Evolutionary conservation across 2,329 filamentous ascomycete species (phyloP).

Genomic region (Diaporthe citri): DNA sequence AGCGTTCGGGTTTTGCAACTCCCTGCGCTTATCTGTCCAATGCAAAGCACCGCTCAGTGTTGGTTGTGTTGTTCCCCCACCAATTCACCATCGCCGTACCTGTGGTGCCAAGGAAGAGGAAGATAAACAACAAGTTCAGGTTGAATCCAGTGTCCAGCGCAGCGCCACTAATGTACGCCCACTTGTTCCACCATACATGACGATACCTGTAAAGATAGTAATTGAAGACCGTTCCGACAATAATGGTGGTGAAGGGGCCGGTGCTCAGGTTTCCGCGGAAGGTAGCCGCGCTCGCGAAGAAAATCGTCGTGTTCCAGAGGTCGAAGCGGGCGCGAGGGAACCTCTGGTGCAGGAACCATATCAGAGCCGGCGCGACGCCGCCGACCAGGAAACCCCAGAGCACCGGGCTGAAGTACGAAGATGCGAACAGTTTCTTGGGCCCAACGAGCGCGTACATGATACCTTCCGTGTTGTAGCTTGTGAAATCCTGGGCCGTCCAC

Average conservation of each 20-base stretch:
- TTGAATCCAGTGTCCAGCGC: conserved; percentile 43
- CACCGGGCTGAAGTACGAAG: conserved; percentile 39
- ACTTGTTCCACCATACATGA: conserved; percentile 41
- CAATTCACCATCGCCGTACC: conserved; percentile 42
- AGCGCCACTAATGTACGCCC: conserved; percentile 42
- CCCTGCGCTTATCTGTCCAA: background rate
- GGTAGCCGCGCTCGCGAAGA: conserved; percentile 41
- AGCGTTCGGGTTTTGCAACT: no score
- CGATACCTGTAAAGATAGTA: conserved; percentile 42
- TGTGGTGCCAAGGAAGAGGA: conserved; percentile 41
- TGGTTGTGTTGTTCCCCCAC: conserved; percentile 42
- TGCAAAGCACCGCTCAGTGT: conserved; percentile 41
- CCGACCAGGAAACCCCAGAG: conserved; percentile 43
- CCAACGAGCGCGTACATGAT: conserved; percentile 43
- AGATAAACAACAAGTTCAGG: conserved; percentile 42
- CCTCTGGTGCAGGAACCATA: conserved; percentile 42
- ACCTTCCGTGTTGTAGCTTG: conserved; percentile 41
- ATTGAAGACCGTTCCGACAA: conserved; percentile 42
- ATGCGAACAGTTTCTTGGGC: conserved; percentile 41
- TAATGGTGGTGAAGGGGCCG: conserved; percentile 40
- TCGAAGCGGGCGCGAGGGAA: conserved; percentile 40
- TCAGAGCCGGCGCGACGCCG: conserved; percentile 30
- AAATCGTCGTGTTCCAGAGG: conserved; percentile 44
- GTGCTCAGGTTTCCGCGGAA: conserved; percentile 43
- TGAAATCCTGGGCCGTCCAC: conserved; percentile 42